Conservation (phyloP, 176 grass and related monocot genomes). For the Aechmea fasciata region DNA sequence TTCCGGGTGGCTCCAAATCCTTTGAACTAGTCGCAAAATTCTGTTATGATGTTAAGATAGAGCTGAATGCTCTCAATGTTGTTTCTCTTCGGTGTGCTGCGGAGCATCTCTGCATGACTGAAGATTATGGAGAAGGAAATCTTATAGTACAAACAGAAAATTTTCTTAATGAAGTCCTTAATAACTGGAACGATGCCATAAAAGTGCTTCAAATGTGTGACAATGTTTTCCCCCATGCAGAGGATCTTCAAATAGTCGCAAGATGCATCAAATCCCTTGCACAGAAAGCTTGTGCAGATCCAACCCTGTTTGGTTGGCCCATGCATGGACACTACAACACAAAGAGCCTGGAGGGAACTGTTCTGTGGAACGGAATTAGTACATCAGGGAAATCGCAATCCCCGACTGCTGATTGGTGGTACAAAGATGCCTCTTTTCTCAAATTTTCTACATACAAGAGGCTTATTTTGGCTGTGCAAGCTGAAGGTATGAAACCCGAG, state of each 20-base stretch:
- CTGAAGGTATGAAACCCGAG: constrained; percentile 50
- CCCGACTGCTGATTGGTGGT: constrained; percentile 60
- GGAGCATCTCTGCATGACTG: constrained; percentile 55
- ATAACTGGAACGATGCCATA: constrained; percentile 32
- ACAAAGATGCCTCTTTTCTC: constrained; percentile 49
- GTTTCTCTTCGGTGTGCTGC: constrained; percentile 50
- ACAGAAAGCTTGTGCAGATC: constrained; percentile 21
- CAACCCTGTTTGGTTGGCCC: constrained; percentile 13
- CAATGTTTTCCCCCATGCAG: constrained; percentile 20
- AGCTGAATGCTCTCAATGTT: constrained; percentile 54
- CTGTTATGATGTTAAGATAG: constrained; percentile 58
- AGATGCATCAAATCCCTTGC: constrained; percentile 28
- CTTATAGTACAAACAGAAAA: constrained; percentile 45
- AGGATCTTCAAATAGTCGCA: constrained; percentile 29
- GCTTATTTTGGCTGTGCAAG: constrained; percentile 46
- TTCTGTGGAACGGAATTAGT: constrained; percentile 17
- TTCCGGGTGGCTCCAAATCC: constrained; percentile 44
- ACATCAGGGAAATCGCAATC: constrained; percentile 7
- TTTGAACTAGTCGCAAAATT: constrained; percentile 60
- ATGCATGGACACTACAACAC: background rate
- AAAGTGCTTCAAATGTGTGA: constrained; percentile 27
- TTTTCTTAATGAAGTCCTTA: constrained; percentile 41
- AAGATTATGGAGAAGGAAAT: constrained; percentile 51
- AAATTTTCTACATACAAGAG: constrained; percentile 57
- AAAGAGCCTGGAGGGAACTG: background rate